These are phyloP conservation scores for Favolaschia claudopus DNA, from an alignment of 768 basidiomycete species.

Conservation along the genomic window DNA sequence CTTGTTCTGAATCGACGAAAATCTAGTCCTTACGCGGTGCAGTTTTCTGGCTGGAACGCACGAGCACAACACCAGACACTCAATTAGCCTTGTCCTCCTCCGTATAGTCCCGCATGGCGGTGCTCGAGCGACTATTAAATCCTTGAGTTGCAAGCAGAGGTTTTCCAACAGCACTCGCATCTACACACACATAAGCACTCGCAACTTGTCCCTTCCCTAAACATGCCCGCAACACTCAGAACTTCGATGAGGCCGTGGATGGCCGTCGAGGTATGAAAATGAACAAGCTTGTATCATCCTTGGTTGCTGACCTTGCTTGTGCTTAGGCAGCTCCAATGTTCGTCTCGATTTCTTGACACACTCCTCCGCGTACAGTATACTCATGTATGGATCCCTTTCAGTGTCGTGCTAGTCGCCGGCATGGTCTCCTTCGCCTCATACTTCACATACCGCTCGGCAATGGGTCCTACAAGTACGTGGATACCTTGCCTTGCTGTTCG, in stretches of 20 bases:
- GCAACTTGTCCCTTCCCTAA: background rate
- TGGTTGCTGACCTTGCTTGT: slow-evolving; percentile 2
- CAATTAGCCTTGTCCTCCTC: background rate
- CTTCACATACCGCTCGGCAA: slow-evolving; percentile 70
- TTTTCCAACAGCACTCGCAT: too few relatives aligned
- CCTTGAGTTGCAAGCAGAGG: too few relatives aligned
- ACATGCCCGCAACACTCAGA: slow-evolving; percentile 15
- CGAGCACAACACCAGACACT: background rate
- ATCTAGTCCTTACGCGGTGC: background rate
- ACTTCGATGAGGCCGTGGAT: slow-evolving; percentile 67
- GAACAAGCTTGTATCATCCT: slow-evolving; percentile 2
- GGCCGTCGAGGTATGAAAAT: slow-evolving; percentile 67
- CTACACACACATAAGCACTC: too few relatives aligned
- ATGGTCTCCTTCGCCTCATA: slow-evolving; percentile 59
- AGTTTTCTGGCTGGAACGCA: slow-evolving; percentile 8
- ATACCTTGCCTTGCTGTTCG: slow-evolving; percentile 4
- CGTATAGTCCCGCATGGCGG: slow-evolving; percentile 6
- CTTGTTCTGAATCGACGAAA: too few relatives aligned
- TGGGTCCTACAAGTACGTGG: slow-evolving; percentile 60
- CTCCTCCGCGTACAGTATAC: background rate
- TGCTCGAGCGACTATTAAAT: slow-evolving; percentile 4
- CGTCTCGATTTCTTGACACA: slow-evolving; percentile 25
- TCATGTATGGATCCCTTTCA: slow-evolving; percentile 27
- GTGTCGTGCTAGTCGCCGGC: slow-evolving; percentile 60
- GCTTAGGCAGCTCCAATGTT: slow-evolving; percentile 60